Evolutionary conservation across 495 filamentous ascomycete genomes (phyloP).

Genomic region (Tuber indicum): DNA sequence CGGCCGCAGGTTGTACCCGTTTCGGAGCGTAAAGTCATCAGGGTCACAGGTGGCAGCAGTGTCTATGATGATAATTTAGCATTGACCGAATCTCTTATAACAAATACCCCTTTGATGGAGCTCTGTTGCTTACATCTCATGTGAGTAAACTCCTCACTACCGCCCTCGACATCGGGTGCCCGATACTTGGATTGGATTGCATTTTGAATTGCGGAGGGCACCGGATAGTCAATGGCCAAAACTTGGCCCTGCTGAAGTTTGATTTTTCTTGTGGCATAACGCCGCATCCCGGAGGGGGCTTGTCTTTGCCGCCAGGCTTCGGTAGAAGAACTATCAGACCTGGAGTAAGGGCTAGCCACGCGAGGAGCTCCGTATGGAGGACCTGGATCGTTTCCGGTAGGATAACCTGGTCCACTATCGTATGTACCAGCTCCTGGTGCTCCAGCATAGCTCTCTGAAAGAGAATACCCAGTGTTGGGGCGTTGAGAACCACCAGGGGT

Average conservation of each 20-base stretch:
- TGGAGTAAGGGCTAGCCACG: constrained; percentile 54
- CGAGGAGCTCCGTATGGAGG: constrained; percentile 43
- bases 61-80: constrained; percentile 48
- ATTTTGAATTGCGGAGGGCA: constrained; percentile 95
- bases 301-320: constrained; percentile 91
- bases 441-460: constrained; percentile 82
- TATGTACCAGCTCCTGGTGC: constrained; percentile 48
- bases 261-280: constrained; percentile 91
- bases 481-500: constrained; percentile 29
- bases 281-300: constrained; percentile 67
- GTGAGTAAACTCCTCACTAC: constrained; percentile 90
- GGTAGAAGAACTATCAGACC: constrained; percentile 69
- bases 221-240: constrained; percentile 94
- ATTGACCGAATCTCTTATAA: neutral
- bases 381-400: constrained; percentile 45
- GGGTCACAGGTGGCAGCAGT: constrained; percentile 98
- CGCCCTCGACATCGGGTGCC: constrained; percentile 79
- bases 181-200: constrained; percentile 89
- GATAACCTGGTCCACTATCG: constrained; percentile 28
- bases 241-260: constrained; percentile 95
- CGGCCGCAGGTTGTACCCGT: constrained; percentile 95
- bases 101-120: constrained; percentile 4
- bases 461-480: constrained; percentile 59
- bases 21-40: constrained; percentile 98
- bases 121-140: constrained; percentile 67